phyloP scores from a whole-genome alignment of 345 rosid species.

The Firmiana major region DNA sequence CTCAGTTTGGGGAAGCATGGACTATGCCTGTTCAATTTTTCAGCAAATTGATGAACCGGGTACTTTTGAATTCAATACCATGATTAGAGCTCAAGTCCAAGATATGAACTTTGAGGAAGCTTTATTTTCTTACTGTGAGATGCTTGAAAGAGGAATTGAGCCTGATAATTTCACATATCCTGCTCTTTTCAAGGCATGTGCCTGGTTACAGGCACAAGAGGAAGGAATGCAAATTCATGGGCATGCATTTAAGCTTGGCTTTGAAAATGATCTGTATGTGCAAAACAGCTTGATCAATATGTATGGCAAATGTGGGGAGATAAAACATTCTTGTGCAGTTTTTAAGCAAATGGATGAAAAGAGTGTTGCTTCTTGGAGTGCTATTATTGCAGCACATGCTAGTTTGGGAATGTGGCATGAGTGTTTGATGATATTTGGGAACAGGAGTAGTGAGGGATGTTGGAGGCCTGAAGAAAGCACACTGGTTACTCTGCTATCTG shows the following conservation, averaged over 20 bases:
- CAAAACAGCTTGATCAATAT: conserved; percentile 77
- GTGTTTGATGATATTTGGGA: conserved; percentile 46
- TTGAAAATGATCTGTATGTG: conserved; percentile 50
- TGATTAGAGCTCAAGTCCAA: conserved; percentile 38
- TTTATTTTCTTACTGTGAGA: conserved; percentile 22
- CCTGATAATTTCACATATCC: conserved; percentile 42
- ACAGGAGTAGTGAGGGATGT: conserved; percentile 48
- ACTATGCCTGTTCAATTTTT: conserved; percentile 42
- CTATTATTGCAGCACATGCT: conserved; percentile 57
- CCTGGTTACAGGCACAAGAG: conserved; percentile 24
- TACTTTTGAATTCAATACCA: conserved; percentile 34
- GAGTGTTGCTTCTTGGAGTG: conserved; percentile 67
- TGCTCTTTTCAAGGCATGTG: conserved; percentile 36
- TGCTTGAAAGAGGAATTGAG: conserved; percentile 24
- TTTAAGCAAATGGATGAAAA: conserved; percentile 42
- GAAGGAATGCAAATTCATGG: conserved; percentile 47
- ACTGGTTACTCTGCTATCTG: conserved; percentile 36
- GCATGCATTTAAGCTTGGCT: conserved; percentile 32
- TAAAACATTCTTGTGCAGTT: conserved; percentile 40
- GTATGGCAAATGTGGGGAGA: conserved; percentile 55
- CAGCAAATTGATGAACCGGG: conserved; percentile 28
- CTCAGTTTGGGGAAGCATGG: conserved; percentile 30
- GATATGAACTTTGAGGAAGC: conserved; percentile 28
- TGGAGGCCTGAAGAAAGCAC: conserved; percentile 44
- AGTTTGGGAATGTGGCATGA: conserved; percentile 48